Evolutionary conservation across 116 monocot species (phyloP).

Genomic region (Phalaenopsis hybrid): DNA sequence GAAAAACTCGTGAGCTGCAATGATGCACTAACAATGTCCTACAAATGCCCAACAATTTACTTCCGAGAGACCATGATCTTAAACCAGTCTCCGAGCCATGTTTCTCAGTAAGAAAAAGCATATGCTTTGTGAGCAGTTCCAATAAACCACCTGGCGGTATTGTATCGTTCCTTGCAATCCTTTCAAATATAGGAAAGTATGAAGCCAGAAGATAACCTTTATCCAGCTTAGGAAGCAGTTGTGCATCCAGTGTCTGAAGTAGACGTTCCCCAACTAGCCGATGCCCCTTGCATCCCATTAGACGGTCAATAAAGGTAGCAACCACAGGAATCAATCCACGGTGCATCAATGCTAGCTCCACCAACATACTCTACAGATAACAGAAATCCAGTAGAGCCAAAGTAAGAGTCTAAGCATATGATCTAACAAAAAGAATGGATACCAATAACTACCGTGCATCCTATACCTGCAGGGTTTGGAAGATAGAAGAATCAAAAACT

Average conservation of each 20-base stretch:
- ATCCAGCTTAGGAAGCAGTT: constrained; percentile 61
- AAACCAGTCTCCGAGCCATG: constrained; percentile 58
- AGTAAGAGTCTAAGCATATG: background rate
- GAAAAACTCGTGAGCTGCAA: constrained; percentile 67
- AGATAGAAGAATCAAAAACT: constrained; percentile 42
- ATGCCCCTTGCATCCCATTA: constrained; percentile 44
- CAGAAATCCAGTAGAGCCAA: constrained; percentile 9
- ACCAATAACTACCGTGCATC: background rate
- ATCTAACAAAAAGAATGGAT: background rate
- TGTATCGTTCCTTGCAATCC: constrained; percentile 53
- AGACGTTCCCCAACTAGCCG: constrained; percentile 38
- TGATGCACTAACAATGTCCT: constrained; percentile 57
- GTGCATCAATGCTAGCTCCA: constrained; percentile 55
- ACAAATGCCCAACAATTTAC: constrained; percentile 77
- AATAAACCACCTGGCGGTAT: constrained; percentile 57
- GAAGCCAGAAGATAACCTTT: constrained; percentile 32
- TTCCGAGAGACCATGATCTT: constrained; percentile 78
- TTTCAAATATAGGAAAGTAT: constrained; percentile 79
- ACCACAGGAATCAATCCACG: constrained; percentile 57
- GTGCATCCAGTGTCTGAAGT: constrained; percentile 65
- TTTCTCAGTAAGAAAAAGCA: constrained; percentile 48
- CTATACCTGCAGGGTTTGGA: constrained; percentile 56
- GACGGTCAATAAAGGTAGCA: constrained; percentile 51
- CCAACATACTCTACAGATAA: constrained; percentile 55
- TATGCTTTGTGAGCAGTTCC: constrained; percentile 53